Evolutionary conservation across 2,329 filamentous ascomycete species (phyloP).

Genomic region (Coniochaeta sp.): DNA sequence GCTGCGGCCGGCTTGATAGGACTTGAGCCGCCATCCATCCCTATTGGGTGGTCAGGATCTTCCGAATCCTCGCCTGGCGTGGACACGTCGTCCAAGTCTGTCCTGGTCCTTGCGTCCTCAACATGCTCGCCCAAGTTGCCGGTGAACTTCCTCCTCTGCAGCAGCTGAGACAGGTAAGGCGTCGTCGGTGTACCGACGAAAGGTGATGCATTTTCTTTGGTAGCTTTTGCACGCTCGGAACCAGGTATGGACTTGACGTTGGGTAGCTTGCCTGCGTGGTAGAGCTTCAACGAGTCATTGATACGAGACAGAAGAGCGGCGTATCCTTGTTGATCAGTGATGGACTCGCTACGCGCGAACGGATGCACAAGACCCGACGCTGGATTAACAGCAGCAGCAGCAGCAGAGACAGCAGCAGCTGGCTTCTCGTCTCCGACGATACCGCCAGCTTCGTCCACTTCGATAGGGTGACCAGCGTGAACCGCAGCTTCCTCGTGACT

Average conservation of each 20-base stretch:
- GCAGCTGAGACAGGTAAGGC: constrained; percentile 59
- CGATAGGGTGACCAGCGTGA: constrained; percentile 76
- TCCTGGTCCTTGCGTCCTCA: constrained; percentile 48
- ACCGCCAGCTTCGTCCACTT: constrained; percentile 52
- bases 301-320: constrained; percentile 44
- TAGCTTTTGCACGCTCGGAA: constrained; percentile 6
- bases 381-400: constrained; percentile 11
- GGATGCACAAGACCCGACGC: constrained; percentile 52
- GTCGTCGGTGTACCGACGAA: constrained; percentile 50
- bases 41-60: constrained; percentile 29
- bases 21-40: constrained; percentile 12
- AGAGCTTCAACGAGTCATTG: constrained; percentile 43
- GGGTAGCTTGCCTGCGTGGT: constrained; percentile 42
- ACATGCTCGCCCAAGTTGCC: constrained; percentile 53
- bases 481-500: constrained; percentile 92
- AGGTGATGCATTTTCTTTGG: constrained; percentile 13
- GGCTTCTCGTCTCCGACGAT: constrained; percentile 35
- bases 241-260: constrained; percentile 37
- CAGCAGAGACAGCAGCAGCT: background rate
- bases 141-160: constrained; percentile 53
- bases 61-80: constrained; percentile 49
- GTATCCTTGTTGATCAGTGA: constrained; percentile 45
- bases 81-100: constrained; percentile 40
- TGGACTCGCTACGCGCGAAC: constrained; percentile 48
- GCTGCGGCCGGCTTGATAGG: constrained; percentile 10